phyloP scores from a whole-genome alignment of 176 grass and related monocot species.

The Bothriochloa decipiens region DNA sequence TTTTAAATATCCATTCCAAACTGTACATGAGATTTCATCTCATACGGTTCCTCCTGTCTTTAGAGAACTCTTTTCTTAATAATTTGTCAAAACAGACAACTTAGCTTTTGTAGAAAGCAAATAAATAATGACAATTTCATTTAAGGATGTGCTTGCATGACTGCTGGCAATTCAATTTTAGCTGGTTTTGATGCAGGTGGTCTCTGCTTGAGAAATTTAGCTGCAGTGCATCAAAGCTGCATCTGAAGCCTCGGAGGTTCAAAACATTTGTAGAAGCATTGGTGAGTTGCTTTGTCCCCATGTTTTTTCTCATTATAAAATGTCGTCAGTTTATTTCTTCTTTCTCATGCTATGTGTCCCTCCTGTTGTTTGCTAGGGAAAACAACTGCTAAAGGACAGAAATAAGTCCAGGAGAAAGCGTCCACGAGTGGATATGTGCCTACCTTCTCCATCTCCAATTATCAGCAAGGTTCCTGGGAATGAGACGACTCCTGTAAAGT shows the following conservation, averaged over 20 bases:
- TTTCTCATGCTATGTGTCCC: constrained; percentile 33
- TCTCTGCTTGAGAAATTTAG: constrained; percentile 97
- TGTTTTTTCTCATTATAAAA: neutral
- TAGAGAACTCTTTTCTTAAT: neutral
- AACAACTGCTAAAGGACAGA: constrained; percentile 89
- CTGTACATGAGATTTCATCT: no score
- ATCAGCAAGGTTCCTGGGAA: constrained; percentile 55
- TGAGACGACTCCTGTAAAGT: constrained; percentile 65
- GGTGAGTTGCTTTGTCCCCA: constrained; percentile 49
- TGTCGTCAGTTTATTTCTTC: constrained; percentile 7
- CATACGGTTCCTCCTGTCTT: no score
- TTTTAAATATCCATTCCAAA: neutral
- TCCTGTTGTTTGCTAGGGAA: constrained; percentile 59
- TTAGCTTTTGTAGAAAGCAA: neutral
- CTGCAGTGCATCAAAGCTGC: constrained; percentile 94
- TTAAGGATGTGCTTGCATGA: constrained; percentile 6
- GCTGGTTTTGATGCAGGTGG: constrained; percentile 73
- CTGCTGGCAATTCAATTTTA: constrained; percentile 31
- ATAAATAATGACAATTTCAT: neutral
- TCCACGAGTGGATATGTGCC: constrained; percentile 59
- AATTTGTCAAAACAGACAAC: neutral
- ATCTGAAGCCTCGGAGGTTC: constrained; percentile 97
- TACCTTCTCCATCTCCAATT: constrained; percentile 54
- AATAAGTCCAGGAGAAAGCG: constrained; percentile 93
- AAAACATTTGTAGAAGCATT: constrained; percentile 99